phyloP scores from a whole-genome alignment of 768 basidiomycete species.

The Peribolospora kevripleyi region DNA sequence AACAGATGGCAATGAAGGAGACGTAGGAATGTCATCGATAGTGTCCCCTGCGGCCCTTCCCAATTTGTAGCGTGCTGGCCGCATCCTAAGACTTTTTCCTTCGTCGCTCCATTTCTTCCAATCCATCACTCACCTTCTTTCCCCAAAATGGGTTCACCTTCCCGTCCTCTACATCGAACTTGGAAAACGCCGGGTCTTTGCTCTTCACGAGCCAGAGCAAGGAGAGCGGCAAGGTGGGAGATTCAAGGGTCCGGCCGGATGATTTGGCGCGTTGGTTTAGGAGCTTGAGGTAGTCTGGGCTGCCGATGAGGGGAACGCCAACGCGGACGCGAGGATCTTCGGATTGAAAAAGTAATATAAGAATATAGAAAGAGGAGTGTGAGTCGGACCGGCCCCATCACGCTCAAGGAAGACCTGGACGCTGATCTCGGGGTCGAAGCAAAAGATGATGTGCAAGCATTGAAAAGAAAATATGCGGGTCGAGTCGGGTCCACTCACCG shows the following conservation, averaged over 20 bases:
- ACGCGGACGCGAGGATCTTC: conserved; percentile 11
- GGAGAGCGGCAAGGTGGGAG: conserved; percentile 1
- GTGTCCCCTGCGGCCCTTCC: no score
- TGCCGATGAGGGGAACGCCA: conserved; percentile 14
- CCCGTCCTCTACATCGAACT: background rate
- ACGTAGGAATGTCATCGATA: no score
- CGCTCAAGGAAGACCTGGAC: no score
- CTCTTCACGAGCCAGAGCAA: conserved; percentile 15
- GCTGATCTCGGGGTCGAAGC: background rate
- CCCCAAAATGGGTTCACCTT: no score
- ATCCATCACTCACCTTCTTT: no score
- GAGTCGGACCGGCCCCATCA: no score
- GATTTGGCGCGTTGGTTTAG: background rate
- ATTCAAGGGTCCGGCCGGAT: background rate
- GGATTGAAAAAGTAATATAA: background rate
- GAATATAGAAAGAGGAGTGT: background rate
- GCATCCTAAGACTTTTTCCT: no score
- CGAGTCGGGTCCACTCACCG: conserved; percentile 19
- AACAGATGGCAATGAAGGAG: conserved; percentile 2
- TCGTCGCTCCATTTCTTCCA: no score
- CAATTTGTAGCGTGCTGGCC: no score
- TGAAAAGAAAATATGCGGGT: background rate
- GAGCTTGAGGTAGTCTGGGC: conserved; percentile 7
- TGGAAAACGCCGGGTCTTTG: background rate
- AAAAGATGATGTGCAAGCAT: background rate